Evolutionary conservation across 2,329 filamentous ascomycete genomes (phyloP), one percentile per base, ranked within the genome.

Genomic region (Chaetomium olivaceum): DNA sequence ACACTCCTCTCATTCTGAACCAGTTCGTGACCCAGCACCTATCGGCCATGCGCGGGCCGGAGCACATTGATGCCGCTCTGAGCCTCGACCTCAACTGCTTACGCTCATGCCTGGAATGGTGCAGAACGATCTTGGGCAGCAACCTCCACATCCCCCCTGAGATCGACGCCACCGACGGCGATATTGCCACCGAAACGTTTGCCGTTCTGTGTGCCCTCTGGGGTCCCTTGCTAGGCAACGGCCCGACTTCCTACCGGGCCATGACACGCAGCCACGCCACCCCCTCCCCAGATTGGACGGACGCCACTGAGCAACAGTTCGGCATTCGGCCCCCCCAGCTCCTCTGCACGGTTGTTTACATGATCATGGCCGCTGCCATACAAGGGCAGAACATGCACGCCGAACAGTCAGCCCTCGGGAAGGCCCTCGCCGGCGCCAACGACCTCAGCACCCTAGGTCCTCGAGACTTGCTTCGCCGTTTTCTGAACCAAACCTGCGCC

Each of bases 241-340:
- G 4, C 14, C 27, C 16, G 16, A 29, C 43, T 8, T 21, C 29
- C 21, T 12, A 43, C 33, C 19, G 1, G 7, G n/a, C 4, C 25
- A 12, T 25, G n/a, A 21, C 31, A 25, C 31, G 21, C 31, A 39
- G 33, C 14, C 0, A 19, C 36, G 2, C 21, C 55, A 19, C 23
- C 16, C 16, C 14, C 23, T 27, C 43, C 39, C 33, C 29, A 3
- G 23, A 19, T 1, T 71, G 70, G 70, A 29, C 59, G 12, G 25
- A 61, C 16, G 19, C 56, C 3, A 39, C 61, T 29, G 25, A 67
- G 21, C 7, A 31, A 1, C 67, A 69, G 43, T 61, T 71, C 1
- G 72, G 65, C 29, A 69, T 72, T 16, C 55, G 63, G 2, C 25
- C 63, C 11, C 62, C 63, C 29, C 61, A 70, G 19, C 61, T 72